Conservation (phyloP, 116 monocot genomes). For the Cymodocea nodosa region DNA sequence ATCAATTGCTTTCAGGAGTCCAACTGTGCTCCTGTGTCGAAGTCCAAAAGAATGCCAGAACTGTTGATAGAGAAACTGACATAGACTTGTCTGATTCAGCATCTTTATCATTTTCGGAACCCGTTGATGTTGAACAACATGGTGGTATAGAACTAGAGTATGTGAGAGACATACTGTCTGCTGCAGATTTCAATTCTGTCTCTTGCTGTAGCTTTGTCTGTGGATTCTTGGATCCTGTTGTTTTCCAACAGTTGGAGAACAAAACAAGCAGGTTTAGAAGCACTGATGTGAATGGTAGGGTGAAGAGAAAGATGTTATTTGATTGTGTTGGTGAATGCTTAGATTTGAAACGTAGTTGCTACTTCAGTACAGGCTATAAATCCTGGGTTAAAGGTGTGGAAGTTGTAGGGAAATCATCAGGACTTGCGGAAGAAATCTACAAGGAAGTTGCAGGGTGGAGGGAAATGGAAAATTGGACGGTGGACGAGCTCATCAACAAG, state of each 20-base stretch:
- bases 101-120: conserved; percentile 22
- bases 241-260: conserved; percentile 41
- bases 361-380: conserved; percentile 39
- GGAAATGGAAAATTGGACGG: conserved; percentile 55
- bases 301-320: conserved; percentile 52
- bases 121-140: conserved; percentile 1
- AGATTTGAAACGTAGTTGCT: conserved; percentile 26
- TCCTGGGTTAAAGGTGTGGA: conserved; percentile 44
- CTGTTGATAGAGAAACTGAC: conserved; percentile 8
- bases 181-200: background rate
- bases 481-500: conserved; percentile 68
- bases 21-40: background rate
- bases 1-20: conserved; percentile 1
- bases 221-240: conserved; percentile 23
- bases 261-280: conserved; percentile 6
- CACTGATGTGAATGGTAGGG: conserved; percentile 11
- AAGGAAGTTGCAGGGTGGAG: conserved; percentile 47
- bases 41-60: conserved; percentile 1
- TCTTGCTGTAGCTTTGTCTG: background rate
- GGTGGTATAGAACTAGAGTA: conserved; percentile 22
- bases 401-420: conserved; percentile 12
- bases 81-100: conserved; percentile 32
- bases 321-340: conserved; percentile 65
- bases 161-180: conserved; percentile 30
- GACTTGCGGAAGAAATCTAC: conserved; percentile 37